Base-by-base conservation (phyloP, 768 basidiomycete genomes). In the Serendipita sp. region DNA sequence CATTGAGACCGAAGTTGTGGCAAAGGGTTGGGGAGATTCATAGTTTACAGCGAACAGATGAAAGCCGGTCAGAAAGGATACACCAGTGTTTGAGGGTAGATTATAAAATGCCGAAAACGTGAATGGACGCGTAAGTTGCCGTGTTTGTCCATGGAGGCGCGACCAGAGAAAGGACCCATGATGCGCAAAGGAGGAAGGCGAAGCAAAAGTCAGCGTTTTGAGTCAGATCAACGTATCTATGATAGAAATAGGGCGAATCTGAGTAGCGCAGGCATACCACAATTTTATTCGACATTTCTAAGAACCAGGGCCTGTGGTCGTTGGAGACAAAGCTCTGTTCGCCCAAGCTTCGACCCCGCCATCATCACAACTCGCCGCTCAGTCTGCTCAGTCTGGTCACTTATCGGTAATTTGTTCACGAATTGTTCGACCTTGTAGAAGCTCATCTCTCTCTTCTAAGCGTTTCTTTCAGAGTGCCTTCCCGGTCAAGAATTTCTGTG, bases 261-360 rank as follows among this genome's bases (percentile, higher is more conserved):
- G 13, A 53, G 29, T 11, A 18, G 44, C 44, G 18, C 13, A 53
- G 15, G 31, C 52, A 31, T 31, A 53, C 52, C 13, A 53, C 52
- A 29, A 53, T 53, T 53, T 53, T 53, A 53, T 53, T 53, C 29
- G 52, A 53, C 52, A 53, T 53, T 53, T 53, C 31, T 27, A 18
- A 45, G 44, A 18, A 18, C 18, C 44, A 45, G 44, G 23, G 23
- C 23, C 23, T 23, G 23, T 23, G 23, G 23, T 23, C 44, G 18
- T 13, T 45, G 44, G 44, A 45, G 44, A 45, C 44, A 13, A 45
- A 45, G 13, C 18, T 45, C 44, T 13, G 11, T 18, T 45, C 13
- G 13, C 11, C 44, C 44, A 45, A 13, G 18, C 18, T 45, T 45
- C 44, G 44, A 23, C 23, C 23, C 23, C 23, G 23, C 23, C 23